phyloP scores from a whole-genome alignment of 2,329 filamentous ascomycete species.

The Cordyceps javanica region DNA sequence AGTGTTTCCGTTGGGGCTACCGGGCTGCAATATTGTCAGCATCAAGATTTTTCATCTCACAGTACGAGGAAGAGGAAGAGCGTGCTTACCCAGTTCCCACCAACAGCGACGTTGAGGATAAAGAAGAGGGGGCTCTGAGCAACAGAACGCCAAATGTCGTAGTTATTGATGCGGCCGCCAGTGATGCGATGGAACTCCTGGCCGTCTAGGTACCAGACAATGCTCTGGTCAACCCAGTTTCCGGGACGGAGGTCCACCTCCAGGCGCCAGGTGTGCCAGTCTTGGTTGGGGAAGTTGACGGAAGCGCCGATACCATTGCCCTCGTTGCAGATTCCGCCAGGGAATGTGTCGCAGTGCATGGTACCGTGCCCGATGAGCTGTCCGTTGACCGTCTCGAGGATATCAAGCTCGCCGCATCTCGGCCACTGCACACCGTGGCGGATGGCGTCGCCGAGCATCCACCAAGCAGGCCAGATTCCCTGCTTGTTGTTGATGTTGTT shows the following conservation, averaged over 20 bases:
- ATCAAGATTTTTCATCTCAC: neutral
- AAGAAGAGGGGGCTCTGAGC: conserved; percentile 45
- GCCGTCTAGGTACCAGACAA: conserved; percentile 46
- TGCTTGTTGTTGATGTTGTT: conserved; percentile 37
- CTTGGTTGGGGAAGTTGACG: conserved; percentile 30
- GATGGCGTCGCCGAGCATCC: conserved; percentile 46
- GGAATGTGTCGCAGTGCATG: conserved; percentile 42
- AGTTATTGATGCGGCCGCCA: conserved; percentile 38
- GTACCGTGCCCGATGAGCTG: conserved; percentile 40
- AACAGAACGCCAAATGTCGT: conserved; percentile 42
- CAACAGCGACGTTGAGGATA: conserved; percentile 51
- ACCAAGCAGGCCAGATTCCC: conserved; percentile 55
- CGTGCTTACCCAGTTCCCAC: conserved; percentile 44
- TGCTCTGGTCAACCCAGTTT: conserved; percentile 42
- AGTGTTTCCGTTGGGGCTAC: conserved; percentile 41
- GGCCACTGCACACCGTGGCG: conserved; percentile 46
- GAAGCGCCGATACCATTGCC: conserved; percentile 35
- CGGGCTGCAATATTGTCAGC: conserved; percentile 33
- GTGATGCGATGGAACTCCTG: conserved; percentile 35
- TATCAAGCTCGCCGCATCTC: conserved; percentile 49
- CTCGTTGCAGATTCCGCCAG: conserved; percentile 47
- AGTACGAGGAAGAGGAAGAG: no score
- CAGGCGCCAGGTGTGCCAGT: conserved; percentile 45
- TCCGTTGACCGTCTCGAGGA: conserved; percentile 52
- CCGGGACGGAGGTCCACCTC: conserved; percentile 41